Conservation (phyloP, 139 green algal species). For the Coelastrella sp. region DNA sequence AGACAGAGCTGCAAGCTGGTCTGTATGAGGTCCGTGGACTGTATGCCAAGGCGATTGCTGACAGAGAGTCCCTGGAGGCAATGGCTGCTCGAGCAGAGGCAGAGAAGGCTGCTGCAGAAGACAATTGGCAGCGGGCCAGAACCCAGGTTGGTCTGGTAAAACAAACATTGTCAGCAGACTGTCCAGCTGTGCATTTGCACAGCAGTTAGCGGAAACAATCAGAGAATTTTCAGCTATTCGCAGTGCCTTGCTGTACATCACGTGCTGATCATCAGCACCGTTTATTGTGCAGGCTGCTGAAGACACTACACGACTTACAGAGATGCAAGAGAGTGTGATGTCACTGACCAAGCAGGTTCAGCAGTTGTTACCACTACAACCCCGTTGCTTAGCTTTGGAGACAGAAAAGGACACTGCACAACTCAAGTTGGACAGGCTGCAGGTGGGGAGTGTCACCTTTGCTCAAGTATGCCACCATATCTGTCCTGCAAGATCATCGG, state of each 20-base stretch:
- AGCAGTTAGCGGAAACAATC: too few species aligned
- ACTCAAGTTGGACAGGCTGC: slow-evolving; percentile 38
- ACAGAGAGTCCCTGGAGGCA: slow-evolving; percentile 41
- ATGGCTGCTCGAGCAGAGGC: slow-evolving; percentile 21
- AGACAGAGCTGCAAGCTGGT: slow-evolving; percentile 25
- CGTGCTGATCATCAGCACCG: not conserved
- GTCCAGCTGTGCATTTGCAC: too few species aligned
- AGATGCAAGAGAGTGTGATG: slow-evolving; percentile 43
- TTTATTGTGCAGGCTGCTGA: slow-evolving; percentile 12
- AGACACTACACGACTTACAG: slow-evolving; percentile 5
- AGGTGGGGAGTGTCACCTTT: too few species aligned
- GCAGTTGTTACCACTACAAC: slow-evolving; percentile 33
- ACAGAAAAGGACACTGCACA: slow-evolving; percentile 19
- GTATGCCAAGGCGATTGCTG: slow-evolving; percentile 46
- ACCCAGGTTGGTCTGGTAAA: slow-evolving; percentile 8
- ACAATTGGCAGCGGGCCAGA: slow-evolving; percentile 8
- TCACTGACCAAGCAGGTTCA: slow-evolving; percentile 41
- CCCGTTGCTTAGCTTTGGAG: slow-evolving; percentile 7
- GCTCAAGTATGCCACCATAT: too few species aligned
- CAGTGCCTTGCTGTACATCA: too few species aligned
- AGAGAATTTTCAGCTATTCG: too few species aligned
- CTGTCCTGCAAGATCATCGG: too few species aligned
- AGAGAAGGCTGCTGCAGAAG: slow-evolving; percentile 34
- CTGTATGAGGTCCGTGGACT: slow-evolving; percentile 40
- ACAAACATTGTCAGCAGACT: not conserved